Conservation (phyloP, 2,329 filamentous ascomycete species). For the Alternaria tenuissima region DNA sequence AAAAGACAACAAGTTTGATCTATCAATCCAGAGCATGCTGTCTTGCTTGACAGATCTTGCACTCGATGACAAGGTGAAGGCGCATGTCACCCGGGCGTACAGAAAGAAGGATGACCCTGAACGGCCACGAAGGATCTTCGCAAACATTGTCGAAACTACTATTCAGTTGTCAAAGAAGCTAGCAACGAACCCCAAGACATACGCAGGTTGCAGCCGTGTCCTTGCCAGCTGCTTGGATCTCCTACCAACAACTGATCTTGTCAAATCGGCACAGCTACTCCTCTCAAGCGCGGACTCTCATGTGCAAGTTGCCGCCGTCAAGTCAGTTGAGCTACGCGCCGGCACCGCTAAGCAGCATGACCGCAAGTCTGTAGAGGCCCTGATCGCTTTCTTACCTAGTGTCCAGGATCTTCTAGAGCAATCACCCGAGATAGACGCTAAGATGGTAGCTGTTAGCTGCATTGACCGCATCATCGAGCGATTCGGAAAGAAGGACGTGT, state of each 20-base stretch:
- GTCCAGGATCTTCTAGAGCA: constrained; percentile 79
- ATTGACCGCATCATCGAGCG: constrained; percentile 93
- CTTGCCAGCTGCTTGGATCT: constrained; percentile 83
- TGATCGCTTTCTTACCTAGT: constrained; percentile 81
- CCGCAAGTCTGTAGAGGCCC: constrained; percentile 69
- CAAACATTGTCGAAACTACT: constrained; percentile 51
- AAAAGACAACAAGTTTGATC: constrained; percentile 51
- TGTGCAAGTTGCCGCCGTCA: constrained; percentile 75
- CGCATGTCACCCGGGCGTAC: constrained; percentile 44
- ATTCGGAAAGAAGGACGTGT: constrained; percentile 90
- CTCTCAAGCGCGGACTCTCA: constrained; percentile 78
- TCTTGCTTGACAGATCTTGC: constrained; percentile 51
- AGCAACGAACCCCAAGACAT: constrained; percentile 53
- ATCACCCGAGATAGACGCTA: constrained; percentile 75
- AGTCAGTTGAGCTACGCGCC: constrained; percentile 78
- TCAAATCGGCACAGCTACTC: constrained; percentile 84
- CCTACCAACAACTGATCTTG: constrained; percentile 85
- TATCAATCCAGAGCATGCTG: constrained; percentile 50
- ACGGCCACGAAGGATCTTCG: constrained; percentile 44
- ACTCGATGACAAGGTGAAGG: constrained; percentile 42
- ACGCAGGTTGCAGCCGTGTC: constrained; percentile 67
- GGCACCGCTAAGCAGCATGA: constrained; percentile 76
- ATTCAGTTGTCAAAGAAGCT: constrained; percentile 69
- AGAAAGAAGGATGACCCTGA: constrained; percentile 35
- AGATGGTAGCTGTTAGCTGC: constrained; percentile 85